Evolutionary conservation across 1,139 yeast genomes (phyloP).

Genomic region (Hemisphaericaspora xylanilytica): DNA sequence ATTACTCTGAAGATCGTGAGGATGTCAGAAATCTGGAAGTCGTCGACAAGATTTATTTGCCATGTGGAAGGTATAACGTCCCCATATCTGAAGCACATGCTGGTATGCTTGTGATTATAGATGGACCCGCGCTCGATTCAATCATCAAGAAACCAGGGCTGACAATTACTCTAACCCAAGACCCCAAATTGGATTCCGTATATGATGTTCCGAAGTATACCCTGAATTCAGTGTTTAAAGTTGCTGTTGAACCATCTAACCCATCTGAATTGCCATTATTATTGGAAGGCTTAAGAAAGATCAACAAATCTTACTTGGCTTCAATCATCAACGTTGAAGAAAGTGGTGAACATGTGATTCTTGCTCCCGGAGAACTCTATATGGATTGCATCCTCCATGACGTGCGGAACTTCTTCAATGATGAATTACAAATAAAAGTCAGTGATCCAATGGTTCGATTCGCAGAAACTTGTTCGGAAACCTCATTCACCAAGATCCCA

Average conservation of each 20-base stretch:
- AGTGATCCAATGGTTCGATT: constrained; percentile 84
- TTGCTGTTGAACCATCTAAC: constrained; percentile 77
- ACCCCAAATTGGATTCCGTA: constrained; percentile 3
- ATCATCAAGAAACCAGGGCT: constrained; percentile 55
- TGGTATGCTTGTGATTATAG: constrained; percentile 67
- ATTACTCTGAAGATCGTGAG: constrained; percentile 48
- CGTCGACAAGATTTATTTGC: constrained; percentile 52
- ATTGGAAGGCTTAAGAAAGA: constrained; percentile 61
- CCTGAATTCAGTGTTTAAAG: constrained; percentile 64
- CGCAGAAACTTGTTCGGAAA: constrained; percentile 70
- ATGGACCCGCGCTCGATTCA: constrained; percentile 51
- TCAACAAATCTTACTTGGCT: constrained; percentile 65
- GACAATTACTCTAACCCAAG: constrained; percentile 29
- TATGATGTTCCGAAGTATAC: constrained; percentile 46
- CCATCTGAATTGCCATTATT: constrained; percentile 80
- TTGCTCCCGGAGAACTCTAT: constrained; percentile 86
- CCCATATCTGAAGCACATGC: constrained; percentile 53
- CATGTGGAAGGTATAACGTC: constrained; percentile 71
- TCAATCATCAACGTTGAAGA: constrained; percentile 72
- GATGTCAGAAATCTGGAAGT: constrained; percentile 45
- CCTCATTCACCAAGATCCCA: constrained; percentile 63
- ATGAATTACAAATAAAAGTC: constrained; percentile 68
- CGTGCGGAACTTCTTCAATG: constrained; percentile 56
- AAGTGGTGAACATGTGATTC: constrained; percentile 79
- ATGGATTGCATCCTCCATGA: constrained; percentile 84